Conservation (phyloP, 176 grass and related monocot species). For the Poa pratensis region DNA sequence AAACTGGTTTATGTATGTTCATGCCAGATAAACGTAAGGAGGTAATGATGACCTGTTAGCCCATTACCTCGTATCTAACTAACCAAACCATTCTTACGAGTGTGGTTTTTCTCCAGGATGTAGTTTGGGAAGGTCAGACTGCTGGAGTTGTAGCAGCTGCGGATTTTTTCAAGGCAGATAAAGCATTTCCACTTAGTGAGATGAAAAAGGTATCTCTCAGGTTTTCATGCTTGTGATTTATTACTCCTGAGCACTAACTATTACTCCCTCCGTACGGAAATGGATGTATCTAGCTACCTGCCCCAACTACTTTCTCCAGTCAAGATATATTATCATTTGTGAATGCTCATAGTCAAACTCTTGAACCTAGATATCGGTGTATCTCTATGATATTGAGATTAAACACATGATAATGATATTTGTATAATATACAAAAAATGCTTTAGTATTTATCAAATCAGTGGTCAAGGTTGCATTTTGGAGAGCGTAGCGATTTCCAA, state of each 20-base stretch:
- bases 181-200: slow-evolving; percentile 76
- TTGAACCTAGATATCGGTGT: not conserved
- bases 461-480: not conserved
- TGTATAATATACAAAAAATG: not conserved
- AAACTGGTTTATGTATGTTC: slow-evolving; percentile 85
- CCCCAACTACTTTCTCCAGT: slow-evolving; percentile 4
- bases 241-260: slow-evolving; percentile 15
- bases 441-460: slow-evolving; percentile 12
- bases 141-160: slow-evolving; percentile 86
- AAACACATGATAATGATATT: not conserved
- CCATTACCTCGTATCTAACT: slow-evolving; percentile 16
- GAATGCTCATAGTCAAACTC: not conserved
- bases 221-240: slow-evolving; percentile 24
- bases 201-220: slow-evolving; percentile 67
- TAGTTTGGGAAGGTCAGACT: slow-evolving; percentile 87
- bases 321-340: slow-evolving; percentile 13
- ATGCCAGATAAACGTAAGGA: slow-evolving; percentile 76
- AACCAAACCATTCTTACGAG: slow-evolving; percentile 37
- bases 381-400: slow-evolving; percentile 11
- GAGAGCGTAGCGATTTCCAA: not conserved
- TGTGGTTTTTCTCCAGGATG: slow-evolving; percentile 57
- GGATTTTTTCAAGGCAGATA: slow-evolving; percentile 86
- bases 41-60: slow-evolving; percentile 54
- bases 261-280: not conserved
- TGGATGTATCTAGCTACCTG: not conserved